Evolutionary conservation across 768 basidiomycete genomes (phyloP), one percentile per base, ranked within the genome.

Genomic region (Glaciozyma antarctica): DNA sequence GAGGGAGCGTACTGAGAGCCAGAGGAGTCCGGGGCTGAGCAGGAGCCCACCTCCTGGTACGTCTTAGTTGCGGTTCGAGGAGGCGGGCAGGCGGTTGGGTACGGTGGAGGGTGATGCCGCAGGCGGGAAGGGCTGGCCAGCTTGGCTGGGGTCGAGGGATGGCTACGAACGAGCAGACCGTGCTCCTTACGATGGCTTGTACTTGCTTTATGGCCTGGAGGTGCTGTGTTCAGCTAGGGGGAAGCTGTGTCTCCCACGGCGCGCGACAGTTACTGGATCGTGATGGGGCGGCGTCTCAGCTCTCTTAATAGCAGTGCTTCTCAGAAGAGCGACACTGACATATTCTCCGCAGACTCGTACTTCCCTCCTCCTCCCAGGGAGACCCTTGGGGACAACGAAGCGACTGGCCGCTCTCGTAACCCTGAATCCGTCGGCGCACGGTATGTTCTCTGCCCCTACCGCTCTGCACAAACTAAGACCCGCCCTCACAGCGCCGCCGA

Each of bases 351-450:
- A 70, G 66, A 65, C 52, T 63, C 64, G 1, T 71, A 67, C 64
- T 71, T 68, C 41, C 70, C 70, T 2, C 55, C 43, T 3, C 64
- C 70, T 17, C 66, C 70, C 2, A 15, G 56, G 1, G 58, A 53
- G 4, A 62, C 62, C 10, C 49, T 65, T 0, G 8, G 26, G n/a
- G 64, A 65, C 54, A 12, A 16, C 22, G 66, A 67, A 41, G 66
- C 70, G 0, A 57, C 22, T 22, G 66, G 70, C 1, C 24, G 38
- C 3, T 52, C 38, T 19, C 58, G 70, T 0, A 56, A 67, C 59
- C 60, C 61, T 0, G 70, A 65, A 5, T 61, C 58, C 2, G 16
- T 60, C 32, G 66, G 66, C 21, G 70, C 66, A 1, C 63, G 65
- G 68, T 68, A 15, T 56, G 67, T 48, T n/a, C 22, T 38, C 45